phyloP scores from a whole-genome alignment of 345 rosid species.

The Triadica sebifera region DNA sequence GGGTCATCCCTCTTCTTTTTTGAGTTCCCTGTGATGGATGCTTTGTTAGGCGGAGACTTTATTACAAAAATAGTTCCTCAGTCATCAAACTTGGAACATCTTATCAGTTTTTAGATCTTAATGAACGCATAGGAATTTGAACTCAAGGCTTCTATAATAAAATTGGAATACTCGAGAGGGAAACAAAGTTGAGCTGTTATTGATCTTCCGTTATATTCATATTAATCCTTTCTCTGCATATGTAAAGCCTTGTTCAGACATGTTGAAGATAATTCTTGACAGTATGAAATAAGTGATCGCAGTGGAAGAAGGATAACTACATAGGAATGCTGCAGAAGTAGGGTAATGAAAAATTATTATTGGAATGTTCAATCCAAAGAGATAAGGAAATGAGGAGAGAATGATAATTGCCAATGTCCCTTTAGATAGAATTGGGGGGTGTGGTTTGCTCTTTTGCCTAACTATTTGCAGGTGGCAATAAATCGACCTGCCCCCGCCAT shows the following conservation, averaged over 20 bases:
- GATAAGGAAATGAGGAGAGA: slow-evolving; percentile 29
- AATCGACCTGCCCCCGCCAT: slow-evolving; percentile 19
- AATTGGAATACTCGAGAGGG: not conserved
- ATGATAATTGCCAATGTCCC: slow-evolving; percentile 29
- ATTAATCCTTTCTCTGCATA: no score
- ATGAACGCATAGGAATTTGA: no score
- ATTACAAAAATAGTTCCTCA: not conserved
- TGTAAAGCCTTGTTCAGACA: no score
- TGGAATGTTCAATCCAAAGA: slow-evolving; percentile 25
- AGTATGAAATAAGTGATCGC: no score
- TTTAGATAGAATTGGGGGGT: slow-evolving; percentile 18
- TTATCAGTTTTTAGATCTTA: not conserved
- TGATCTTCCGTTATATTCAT: no score
- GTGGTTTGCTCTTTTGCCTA: slow-evolving; percentile 26
- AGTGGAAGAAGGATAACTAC: no score
- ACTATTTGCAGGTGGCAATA: slow-evolving; percentile 30
- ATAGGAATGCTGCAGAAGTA: not conserved
- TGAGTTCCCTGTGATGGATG: not conserved
- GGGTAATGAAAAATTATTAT: slow-evolving; percentile 16
- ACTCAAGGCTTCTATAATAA: no score
- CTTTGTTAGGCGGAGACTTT: not conserved
- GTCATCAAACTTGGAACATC: not conserved
- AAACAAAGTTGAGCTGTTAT: no score
- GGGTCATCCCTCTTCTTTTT: not conserved
- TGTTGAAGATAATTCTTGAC: no score